Conservation (phyloP, 306 rosid species). For the Vicia faba region DNA sequence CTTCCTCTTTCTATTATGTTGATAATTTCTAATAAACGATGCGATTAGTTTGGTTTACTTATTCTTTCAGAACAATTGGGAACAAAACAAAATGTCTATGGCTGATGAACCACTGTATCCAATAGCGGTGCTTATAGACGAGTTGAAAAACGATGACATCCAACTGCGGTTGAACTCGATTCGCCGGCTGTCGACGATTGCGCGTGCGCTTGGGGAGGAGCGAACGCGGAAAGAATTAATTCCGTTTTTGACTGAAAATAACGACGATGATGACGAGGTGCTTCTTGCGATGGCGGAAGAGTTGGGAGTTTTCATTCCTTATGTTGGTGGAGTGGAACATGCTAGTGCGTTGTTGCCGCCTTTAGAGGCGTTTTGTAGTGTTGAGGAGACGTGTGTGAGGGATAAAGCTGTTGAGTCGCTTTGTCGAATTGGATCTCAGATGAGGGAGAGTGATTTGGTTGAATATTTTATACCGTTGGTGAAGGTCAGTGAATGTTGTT, state of each 20-base stretch:
- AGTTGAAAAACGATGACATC: slow-evolving; percentile 93
- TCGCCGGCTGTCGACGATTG: slow-evolving; percentile 93
- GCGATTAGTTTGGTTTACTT: not conserved
- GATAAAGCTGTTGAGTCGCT: slow-evolving; percentile 93
- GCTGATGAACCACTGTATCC: slow-evolving; percentile 92
- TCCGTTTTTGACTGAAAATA: slow-evolving; percentile 87
- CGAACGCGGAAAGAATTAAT: slow-evolving; percentile 87
- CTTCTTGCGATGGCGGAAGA: slow-evolving; percentile 99
- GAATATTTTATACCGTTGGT: slow-evolving; percentile 85
- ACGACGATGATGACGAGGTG: slow-evolving; percentile 95
- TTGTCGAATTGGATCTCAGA: slow-evolving; percentile 92
- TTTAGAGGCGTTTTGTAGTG: slow-evolving; percentile 83
- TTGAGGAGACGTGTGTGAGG: slow-evolving; percentile 95
- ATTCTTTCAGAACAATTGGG: slow-evolving; percentile 44
- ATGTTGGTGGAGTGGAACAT: slow-evolving; percentile 95
- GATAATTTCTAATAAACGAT: slow-evolving; percentile 2
- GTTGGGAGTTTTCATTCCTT: slow-evolving; percentile 90
- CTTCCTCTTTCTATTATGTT: slow-evolving; percentile 27
- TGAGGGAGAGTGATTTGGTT: slow-evolving; percentile 90
- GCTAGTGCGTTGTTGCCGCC: slow-evolving; percentile 88
- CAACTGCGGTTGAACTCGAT: slow-evolving; percentile 90
- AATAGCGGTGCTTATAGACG: slow-evolving; percentile 94
- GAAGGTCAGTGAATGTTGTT: slow-evolving; percentile 60
- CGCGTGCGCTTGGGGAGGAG: slow-evolving; percentile 98
- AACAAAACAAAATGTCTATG: slow-evolving; percentile 52